Evolutionary conservation across 208 protist genomes (phyloP).

Genomic region (Trypanosoma boissoni): DNA sequence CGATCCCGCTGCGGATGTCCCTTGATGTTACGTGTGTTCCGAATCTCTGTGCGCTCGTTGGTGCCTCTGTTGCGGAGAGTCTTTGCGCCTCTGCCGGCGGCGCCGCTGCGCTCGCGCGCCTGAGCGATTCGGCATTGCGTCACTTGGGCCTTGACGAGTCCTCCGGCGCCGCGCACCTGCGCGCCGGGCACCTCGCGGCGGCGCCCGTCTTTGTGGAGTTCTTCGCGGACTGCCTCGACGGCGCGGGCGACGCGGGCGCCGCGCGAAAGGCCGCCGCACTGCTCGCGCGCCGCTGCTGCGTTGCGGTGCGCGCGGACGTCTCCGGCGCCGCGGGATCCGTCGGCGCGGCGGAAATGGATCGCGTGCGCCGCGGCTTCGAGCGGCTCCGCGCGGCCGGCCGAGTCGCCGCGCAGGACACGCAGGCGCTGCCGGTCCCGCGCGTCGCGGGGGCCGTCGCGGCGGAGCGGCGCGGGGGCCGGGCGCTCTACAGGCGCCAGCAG

Average conservation of each 20-base stretch:
- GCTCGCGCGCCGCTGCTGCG: constrained; percentile 57
- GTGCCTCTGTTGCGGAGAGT: not conserved
- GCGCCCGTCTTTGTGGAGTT: constrained; percentile 59
- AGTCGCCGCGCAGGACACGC: constrained; percentile 63
- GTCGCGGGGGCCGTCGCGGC: constrained; percentile 39
- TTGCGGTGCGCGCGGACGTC: constrained; percentile 63
- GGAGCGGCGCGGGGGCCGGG: constrained; percentile 58
- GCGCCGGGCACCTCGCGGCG: constrained; percentile 49
- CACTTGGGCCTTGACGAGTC: constrained; percentile 60
- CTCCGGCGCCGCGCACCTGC: constrained; percentile 41
- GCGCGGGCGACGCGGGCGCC: constrained; percentile 33
- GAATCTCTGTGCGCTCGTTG: not conserved
- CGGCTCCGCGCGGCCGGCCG: constrained; percentile 60
- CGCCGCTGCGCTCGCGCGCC: constrained; percentile 39
- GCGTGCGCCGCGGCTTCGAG: constrained; percentile 48
- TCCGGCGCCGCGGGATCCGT: constrained; percentile 42
- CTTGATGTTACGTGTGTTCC: not conserved
- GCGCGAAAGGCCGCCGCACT: constrained; percentile 63
- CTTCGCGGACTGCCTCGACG: constrained; percentile 64
- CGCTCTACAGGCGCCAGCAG: constrained; percentile 56
- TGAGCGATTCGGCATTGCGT: constrained; percentile 63
- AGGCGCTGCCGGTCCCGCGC: constrained; percentile 77
- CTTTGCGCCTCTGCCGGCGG: constrained; percentile 47
- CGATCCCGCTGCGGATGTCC: not conserved
- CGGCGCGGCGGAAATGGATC: constrained; percentile 39